Conservation (phyloP, 371 early-diverging fungal genomes). For the Mortierella sp. region DNA sequence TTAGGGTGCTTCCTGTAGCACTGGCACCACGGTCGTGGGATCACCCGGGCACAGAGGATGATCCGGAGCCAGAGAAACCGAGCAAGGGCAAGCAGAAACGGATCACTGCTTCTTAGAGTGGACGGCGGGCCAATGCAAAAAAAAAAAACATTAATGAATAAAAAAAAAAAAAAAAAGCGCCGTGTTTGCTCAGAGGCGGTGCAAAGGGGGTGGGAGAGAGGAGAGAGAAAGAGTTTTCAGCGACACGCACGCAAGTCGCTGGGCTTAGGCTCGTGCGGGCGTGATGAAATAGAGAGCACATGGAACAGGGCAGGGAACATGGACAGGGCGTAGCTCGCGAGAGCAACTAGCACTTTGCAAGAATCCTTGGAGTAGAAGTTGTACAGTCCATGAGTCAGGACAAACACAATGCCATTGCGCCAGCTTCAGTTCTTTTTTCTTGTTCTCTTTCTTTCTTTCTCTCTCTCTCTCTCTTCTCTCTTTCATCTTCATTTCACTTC, state of each 20-base stretch:
- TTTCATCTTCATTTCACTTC: background rate
- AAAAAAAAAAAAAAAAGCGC: constrained; percentile 12
- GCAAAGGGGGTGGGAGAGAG: constrained; percentile 52
- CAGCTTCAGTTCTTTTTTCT: no score
- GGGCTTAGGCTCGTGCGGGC: background rate
- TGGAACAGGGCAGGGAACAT: background rate
- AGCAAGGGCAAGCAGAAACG: background rate
- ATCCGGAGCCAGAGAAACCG: background rate
- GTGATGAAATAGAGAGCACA: background rate
- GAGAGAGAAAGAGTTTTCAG: background rate
- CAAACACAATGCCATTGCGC: no score
- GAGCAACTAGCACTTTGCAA: no score
- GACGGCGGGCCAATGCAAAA: constrained; percentile 13
- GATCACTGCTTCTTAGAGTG: constrained; percentile 9
- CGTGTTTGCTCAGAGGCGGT: constrained; percentile 40
- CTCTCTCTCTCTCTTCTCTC: background rate
- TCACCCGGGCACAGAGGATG: constrained; percentile 7
- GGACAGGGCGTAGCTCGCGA: no score
- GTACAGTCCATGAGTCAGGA: no score
- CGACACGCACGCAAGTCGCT: background rate
- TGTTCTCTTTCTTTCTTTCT: background rate
- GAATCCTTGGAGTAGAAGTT: no score
- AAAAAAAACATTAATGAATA: constrained; percentile 29
- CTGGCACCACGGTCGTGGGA: constrained; percentile 53
- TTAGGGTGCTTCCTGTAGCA: constrained; percentile 49